Evolutionary conservation across 768 basidiomycete genomes (phyloP).

Genomic region (Suillus tomentosus): DNA sequence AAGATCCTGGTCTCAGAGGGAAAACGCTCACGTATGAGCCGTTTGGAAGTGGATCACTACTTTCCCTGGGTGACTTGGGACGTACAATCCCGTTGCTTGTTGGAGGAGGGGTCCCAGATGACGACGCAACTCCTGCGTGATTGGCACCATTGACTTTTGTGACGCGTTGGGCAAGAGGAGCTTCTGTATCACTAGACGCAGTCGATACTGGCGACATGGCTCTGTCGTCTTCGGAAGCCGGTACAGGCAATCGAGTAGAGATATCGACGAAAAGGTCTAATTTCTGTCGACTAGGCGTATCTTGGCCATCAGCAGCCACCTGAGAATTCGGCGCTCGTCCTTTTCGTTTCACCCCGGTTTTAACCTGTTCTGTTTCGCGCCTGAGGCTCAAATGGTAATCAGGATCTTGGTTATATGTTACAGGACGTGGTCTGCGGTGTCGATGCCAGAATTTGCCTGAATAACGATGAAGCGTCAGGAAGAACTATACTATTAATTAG

Average conservation of each 20-base stretch:
- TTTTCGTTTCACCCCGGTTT: constrained; percentile 55
- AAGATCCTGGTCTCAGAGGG: constrained; percentile 25
- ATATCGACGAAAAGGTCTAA: constrained; percentile 40
- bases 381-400: constrained; percentile 64
- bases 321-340: constrained; percentile 31
- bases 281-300: constrained; percentile 51
- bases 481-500: constrained; percentile 12
- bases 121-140: constrained; percentile 15
- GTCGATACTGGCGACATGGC: constrained; percentile 71
- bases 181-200: constrained; percentile 72
- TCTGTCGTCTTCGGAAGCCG: constrained; percentile 49
- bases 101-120: constrained; percentile 23
- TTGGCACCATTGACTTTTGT: constrained; percentile 56
- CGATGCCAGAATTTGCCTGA: constrained; percentile 90
- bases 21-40: constrained; percentile 30
- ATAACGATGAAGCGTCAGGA: constrained; percentile 12
- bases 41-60: constrained; percentile 16
- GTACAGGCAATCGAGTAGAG: constrained; percentile 32
- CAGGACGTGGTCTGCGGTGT: constrained; percentile 77
- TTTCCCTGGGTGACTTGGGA: constrained; percentile 24
- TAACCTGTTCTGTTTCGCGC: constrained; percentile 57
- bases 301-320: constrained; percentile 41
- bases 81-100: constrained; percentile 17
- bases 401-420: constrained; percentile 76
- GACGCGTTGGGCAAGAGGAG: constrained; percentile 68